Evolutionary conservation across 257 asterid species (phyloP), one percentile per base, ranked within the genome.

Genomic region (Parsonsia alboflavescens): DNA sequence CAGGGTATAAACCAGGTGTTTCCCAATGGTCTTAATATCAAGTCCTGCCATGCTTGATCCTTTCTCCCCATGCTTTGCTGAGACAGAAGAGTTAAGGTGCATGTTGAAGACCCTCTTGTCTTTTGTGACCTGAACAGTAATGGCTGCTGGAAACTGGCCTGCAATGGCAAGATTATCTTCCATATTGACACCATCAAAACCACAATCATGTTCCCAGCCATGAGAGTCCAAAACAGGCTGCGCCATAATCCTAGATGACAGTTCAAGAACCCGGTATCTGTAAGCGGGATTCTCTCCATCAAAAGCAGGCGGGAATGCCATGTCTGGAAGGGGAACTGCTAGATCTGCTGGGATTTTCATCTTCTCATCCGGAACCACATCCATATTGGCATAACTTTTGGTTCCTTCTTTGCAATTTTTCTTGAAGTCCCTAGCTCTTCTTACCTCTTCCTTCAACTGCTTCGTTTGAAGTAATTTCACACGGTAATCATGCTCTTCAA

Each of bases 191-290:
- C 84, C 86, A 64, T 82, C 83, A 78, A 65, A 82, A 64, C 83
- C 88, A 81, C 73, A 81, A 42, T 82, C 84, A 28, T 78, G 86
- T 79, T 84, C 87, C 89, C 89, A 86, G 28, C 84, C 75, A 4
- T 73, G 81, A 52, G 82, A 66, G 79, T 79, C 71, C 49, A 83
- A 48, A 72, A 73, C 79, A 50, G 88, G 89, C 63, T 76, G 65
- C 1, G 77, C 45, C 63, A 74, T 79, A 75, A 69, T 75, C 56
- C 63, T 74, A 7, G 80, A 72, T 21, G 83, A 70, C 21, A 72
- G 56, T 73, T 73, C 83, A 30, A 52, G 10, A 68, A 52, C 39
- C 5, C 61, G 76, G 82, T 83, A 65, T 70, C 76, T 65, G 28
- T 73, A 80, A 59, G 78, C 75, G 39, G 80, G 77, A 49, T 46